Evolutionary conservation across 2,329 filamentous ascomycete species (phyloP), one percentile per base, ranked within the genome.

Genomic region (Hypoxylon sp.): DNA sequence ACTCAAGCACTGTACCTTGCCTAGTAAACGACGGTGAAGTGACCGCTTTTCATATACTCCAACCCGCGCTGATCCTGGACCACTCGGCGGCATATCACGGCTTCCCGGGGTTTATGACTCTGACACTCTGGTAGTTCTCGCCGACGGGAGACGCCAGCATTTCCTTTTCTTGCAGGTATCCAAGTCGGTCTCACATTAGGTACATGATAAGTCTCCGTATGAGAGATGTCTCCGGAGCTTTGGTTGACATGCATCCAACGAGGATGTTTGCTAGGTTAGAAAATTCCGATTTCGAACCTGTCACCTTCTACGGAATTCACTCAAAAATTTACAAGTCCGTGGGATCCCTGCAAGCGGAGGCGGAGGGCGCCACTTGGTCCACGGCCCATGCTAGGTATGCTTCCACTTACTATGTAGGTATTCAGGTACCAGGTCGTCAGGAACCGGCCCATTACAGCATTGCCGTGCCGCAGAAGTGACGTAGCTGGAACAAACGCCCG

Each of bases 391-490:
- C 47, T 62, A n/a, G n/a, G n/a, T n/a, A 56, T 41, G 47, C 37
- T 52, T 49, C 43, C 50, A 48, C n/a, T n/a, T n/a, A n/a, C n/a
- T n/a, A n/a, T n/a, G n/a, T n/a, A n/a, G n/a, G 34, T 53, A 59
- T 62, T 41, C 60, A 68, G 62, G 64, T 62, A 65, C 51, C 53
- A 59, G 59, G 56, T n/a, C n/a, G n/a, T n/a, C n/a, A n/a, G n/a
- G n/a, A n/a, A 63, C 54, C 50, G 24, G 24, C 56, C 49, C 49
- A 32, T 66, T 47, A 30, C 56, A 57, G 62, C 59, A 54, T 64
- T 52, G 49, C 67, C 62, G 65, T 62, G 63, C 65, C 67, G 59
- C 61, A 60, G 13, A 53, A 58, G 67, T 69, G 64, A 69, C 67
- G 67, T 69, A 69, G 56, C 47, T 56, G 59, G 59, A 48, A 67